These are phyloP conservation scores for Beauveria pseudobassiana DNA, from an alignment of 2,329 filamentous ascomycete genomes.

Conservation along the genomic window DNA sequence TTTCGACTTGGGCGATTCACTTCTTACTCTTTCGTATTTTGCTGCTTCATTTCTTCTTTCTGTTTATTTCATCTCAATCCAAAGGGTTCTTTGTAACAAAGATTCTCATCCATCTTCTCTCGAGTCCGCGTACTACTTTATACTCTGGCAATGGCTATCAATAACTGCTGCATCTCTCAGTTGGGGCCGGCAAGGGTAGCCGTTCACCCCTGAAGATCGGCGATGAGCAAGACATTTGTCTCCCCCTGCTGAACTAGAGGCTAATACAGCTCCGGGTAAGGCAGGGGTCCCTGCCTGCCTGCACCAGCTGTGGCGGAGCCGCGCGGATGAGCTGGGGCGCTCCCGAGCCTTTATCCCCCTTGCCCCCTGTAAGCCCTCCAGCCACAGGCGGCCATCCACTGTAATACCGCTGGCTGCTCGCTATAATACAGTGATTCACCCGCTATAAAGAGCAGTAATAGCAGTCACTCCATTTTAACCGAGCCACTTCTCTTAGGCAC, in stretches of 20 bases:
- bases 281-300: not conserved
- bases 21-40: too few relatives aligned
- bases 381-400: not conserved
- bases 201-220: conserved; percentile 3
- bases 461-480: too few relatives aligned
- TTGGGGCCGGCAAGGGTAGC: not conserved
- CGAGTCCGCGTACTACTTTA: too few relatives aligned
- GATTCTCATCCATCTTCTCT: too few relatives aligned
- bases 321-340: too few relatives aligned
- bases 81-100: too few relatives aligned
- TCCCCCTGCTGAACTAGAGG: not conserved
- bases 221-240: not conserved
- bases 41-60: too few relatives aligned
- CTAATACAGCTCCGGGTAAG: too few relatives aligned
- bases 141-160: too few relatives aligned
- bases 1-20: too few relatives aligned
- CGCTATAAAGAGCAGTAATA: not conserved
- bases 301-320: not conserved
- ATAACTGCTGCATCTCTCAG: too few relatives aligned
- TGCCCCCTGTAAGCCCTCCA: not conserved
- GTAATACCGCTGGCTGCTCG: not conserved
- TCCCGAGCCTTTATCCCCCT: not conserved
- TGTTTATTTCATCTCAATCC: too few relatives aligned
- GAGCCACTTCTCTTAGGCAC: not conserved
- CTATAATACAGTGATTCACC: not conserved